Conservation (phyloP, 768 basidiomycete species). For the Leccinum boreale region DNA sequence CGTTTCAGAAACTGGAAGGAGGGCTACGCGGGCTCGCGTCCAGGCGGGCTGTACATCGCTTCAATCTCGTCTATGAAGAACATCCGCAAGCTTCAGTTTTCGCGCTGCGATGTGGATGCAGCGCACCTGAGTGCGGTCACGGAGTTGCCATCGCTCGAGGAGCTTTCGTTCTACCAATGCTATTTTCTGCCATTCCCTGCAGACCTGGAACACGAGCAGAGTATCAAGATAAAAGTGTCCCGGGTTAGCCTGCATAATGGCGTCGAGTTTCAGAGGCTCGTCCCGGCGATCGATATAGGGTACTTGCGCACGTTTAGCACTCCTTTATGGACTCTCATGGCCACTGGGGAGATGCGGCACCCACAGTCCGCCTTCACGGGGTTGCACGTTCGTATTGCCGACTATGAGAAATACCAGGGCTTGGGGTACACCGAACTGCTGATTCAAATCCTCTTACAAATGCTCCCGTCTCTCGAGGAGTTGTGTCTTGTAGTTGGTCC, state of each 20-base stretch:
- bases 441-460: neutral
- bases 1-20: slow-evolving; percentile 4
- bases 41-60: neutral
- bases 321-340: neutral
- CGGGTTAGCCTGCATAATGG: neutral
- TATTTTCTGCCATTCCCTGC: neutral
- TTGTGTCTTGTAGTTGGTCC: neutral
- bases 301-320: neutral
- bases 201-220: neutral
- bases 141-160: slow-evolving; percentile 12
- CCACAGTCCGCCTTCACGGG: neutral
- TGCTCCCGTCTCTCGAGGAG: neutral
- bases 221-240: neutral
- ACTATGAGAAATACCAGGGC: neutral
- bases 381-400: neutral
- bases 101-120: slow-evolving; percentile 3
- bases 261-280: neutral
- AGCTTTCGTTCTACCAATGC: slow-evolving; percentile 11
- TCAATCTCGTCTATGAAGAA: slow-evolving; percentile 14
- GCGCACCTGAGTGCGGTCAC: slow-evolving; percentile 15
- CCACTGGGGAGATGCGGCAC: neutral
- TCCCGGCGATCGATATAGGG: neutral
- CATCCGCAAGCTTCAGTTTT: slow-evolving; percentile 15
- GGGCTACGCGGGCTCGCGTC: neutral
- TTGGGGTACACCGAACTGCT: neutral